Percentiles rank a stretch among this genome's conserved stretches.
Evolutionary conservation across 2,329 filamentous ascomycete species (phyloP).

Genomic region (Helotiales sp.): DNA sequence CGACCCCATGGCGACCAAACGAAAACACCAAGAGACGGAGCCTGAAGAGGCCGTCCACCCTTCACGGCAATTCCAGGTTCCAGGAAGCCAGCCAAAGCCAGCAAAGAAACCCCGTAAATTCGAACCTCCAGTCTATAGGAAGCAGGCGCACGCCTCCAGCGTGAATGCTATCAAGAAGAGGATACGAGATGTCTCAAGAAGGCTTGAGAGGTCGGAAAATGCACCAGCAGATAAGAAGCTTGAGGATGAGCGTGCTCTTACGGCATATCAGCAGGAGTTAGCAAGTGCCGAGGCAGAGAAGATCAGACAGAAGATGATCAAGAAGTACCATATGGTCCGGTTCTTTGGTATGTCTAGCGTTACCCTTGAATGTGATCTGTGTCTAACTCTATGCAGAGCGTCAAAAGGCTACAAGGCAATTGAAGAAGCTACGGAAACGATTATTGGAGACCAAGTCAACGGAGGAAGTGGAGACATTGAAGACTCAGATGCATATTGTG

Average conservation of each 20-base stretch:
- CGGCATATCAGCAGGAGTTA: constrained; percentile 68
- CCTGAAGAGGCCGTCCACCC: constrained; percentile 38
- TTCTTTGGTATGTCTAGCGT: constrained; percentile 70
- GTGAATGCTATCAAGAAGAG: constrained; percentile 72
- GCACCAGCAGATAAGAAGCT: constrained; percentile 71
- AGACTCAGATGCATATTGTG: constrained; percentile 65
- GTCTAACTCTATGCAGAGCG: constrained; percentile 56
- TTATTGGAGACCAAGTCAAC: constrained; percentile 57
- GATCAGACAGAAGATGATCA: constrained; percentile 71
- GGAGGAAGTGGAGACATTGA: constrained; percentile 57
- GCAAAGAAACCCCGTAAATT: constrained; percentile 41
- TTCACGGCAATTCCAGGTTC: constrained; percentile 42
- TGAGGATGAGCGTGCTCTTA: constrained; percentile 74
- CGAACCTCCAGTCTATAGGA: constrained; percentile 37
- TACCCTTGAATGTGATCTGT: background rate
- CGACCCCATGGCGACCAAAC: constrained; percentile 40
- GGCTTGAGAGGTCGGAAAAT: constrained; percentile 63
- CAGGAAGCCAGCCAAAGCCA: constrained; percentile 38
- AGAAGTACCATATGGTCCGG: constrained; percentile 80
- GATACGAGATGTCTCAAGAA: constrained; percentile 70
- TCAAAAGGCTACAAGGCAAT: constrained; percentile 71
- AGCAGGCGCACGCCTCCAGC: constrained; percentile 43
- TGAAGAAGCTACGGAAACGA: constrained; percentile 67
- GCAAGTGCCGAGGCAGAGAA: constrained; percentile 63
- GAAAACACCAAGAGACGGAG: constrained; percentile 36